A percentile compares a stretch with the other conserved stretches of the same genome.
Evolutionary conservation across 768 basidiomycete genomes (phyloP).

Genomic region (Suillus placidus): DNA sequence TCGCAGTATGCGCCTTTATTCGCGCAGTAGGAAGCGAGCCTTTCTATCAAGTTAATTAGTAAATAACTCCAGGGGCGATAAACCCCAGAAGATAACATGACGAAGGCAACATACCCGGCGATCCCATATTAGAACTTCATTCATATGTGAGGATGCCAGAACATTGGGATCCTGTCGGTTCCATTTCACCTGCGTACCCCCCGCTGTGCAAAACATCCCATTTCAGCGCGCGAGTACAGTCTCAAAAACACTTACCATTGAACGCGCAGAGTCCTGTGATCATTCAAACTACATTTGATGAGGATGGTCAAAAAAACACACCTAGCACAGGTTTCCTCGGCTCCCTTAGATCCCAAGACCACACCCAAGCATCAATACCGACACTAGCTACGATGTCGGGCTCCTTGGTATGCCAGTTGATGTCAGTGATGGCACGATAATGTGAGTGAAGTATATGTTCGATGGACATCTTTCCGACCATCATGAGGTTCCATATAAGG

Average conservation of each 20-base stretch:
- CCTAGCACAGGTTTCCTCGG: slow-evolving; percentile 73
- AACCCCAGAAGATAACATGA: neutral
- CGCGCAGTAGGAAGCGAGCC: slow-evolving; percentile 78
- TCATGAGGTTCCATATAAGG: slow-evolving; percentile 92
- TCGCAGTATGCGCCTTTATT: slow-evolving; percentile 82
- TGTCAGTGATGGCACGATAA: slow-evolving; percentile 94
- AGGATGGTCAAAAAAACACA: slow-evolving; percentile 20
- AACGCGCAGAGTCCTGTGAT: slow-evolving; percentile 57
- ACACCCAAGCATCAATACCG: slow-evolving; percentile 92
- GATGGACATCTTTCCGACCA: slow-evolving; percentile 76
- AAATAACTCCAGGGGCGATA: neutral
- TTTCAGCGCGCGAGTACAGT: neutral
- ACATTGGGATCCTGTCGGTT: slow-evolving; percentile 85
- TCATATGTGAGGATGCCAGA: slow-evolving; percentile 86
- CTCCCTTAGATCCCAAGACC: slow-evolving; percentile 89
- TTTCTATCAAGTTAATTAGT: slow-evolving; percentile 55
- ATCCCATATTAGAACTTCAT: slow-evolving; percentile 93
- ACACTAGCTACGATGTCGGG: slow-evolving; percentile 87
- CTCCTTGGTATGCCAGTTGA: slow-evolving; percentile 93
- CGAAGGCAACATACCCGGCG: slow-evolving; percentile 61
- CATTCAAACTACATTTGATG: slow-evolving; percentile 7
- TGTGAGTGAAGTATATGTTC: slow-evolving; percentile 86
- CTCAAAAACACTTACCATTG: slow-evolving; percentile 42
- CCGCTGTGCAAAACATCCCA: slow-evolving; percentile 47
- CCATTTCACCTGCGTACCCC: slow-evolving; percentile 97